These are phyloP conservation scores for Lentinula novae-zelandiae DNA, from an alignment of 1,284 basidiomycete genomes.

Conservation along the genomic window DNA sequence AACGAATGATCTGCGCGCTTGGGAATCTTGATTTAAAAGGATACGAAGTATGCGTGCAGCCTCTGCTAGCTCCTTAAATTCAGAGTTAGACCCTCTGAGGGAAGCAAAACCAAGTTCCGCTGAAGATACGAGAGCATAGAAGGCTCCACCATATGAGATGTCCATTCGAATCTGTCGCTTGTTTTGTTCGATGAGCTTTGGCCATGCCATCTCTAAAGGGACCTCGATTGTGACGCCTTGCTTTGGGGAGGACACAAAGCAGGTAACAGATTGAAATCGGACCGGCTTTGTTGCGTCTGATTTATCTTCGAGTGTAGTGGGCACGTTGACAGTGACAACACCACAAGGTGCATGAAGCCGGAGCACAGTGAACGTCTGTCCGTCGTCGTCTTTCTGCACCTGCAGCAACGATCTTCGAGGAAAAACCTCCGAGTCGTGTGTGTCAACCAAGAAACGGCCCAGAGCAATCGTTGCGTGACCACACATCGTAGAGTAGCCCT, in stretches of 20 bases:
- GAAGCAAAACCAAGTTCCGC: slow-evolving; percentile 30
- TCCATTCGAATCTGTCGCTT: slow-evolving; percentile 20
- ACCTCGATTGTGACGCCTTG: slow-evolving; percentile 26
- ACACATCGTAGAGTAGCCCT: slow-evolving; percentile 47
- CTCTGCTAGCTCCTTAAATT: slow-evolving; percentile 26
- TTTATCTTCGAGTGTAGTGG: slow-evolving; percentile 18
- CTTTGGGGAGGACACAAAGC: slow-evolving; percentile 26
- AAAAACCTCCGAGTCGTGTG: slow-evolving; percentile 28
- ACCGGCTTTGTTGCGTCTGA: slow-evolving; percentile 29
- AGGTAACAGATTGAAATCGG: slow-evolving; percentile 32
- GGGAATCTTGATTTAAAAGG: slow-evolving; percentile 4
- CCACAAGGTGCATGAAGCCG: slow-evolving; percentile 39
- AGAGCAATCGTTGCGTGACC: slow-evolving; percentile 45
- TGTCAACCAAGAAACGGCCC: slow-evolving; percentile 39
- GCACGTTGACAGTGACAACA: slow-evolving; percentile 30
- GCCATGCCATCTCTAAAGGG: slow-evolving; percentile 27
- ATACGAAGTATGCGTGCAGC: slow-evolving; percentile 21
- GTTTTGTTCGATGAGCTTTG: slow-evolving; percentile 14
- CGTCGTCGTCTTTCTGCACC: neutral
- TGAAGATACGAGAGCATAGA: slow-evolving; percentile 36
- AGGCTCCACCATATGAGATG: slow-evolving; percentile 39
- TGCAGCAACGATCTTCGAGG: slow-evolving; percentile 17
- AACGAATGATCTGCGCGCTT: slow-evolving; percentile 24
- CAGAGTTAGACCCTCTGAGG: slow-evolving; percentile 16
- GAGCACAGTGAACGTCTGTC: slow-evolving; percentile 18